Evolutionary conservation across 768 basidiomycete species (phyloP).

Genomic region (Mycena rosella): DNA sequence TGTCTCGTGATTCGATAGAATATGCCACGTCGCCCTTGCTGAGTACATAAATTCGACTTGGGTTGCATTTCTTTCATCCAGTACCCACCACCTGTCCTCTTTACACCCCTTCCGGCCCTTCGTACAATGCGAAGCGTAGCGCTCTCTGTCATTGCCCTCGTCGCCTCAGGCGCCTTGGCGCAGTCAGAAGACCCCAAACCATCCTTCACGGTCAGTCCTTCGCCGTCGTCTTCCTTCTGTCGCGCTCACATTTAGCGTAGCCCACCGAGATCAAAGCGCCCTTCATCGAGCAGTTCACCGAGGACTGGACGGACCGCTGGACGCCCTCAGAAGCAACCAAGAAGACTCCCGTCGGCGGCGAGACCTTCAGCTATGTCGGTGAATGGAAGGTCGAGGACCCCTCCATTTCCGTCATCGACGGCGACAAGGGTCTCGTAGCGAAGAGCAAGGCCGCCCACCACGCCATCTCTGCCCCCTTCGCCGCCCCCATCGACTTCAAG

Average conservation of each 20-base stretch:
- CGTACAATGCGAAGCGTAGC: slow-evolving; percentile 92
- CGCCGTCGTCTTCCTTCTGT: slow-evolving; percentile 28
- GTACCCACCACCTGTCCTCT: too few relatives aligned
- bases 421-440: slow-evolving; percentile 93
- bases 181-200: slow-evolving; percentile 74
- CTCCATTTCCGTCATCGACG: slow-evolving; percentile 77
- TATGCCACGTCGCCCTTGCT: too few relatives aligned
- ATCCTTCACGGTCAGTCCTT: slow-evolving; percentile 70
- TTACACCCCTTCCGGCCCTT: slow-evolving; percentile 71
- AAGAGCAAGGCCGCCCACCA: slow-evolving; percentile 99
- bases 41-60: too few relatives aligned
- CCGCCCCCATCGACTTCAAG: slow-evolving; percentile 80
- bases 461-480: slow-evolving; percentile 96
- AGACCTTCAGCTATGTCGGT: slow-evolving; percentile 98
- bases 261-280: slow-evolving; percentile 84
- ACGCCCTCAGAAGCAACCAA: slow-evolving; percentile 97
- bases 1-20: too few relatives aligned
- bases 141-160: slow-evolving; percentile 80
- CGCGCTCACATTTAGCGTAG: slow-evolving; percentile 55
- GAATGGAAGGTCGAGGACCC: slow-evolving; percentile 97
- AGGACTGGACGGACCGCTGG: slow-evolving; percentile 93
- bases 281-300: slow-evolving; percentile 97
- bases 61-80: slow-evolving; percentile 45
- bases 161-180: slow-evolving; percentile 73
- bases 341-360: slow-evolving; percentile 95